Conservation (phyloP, 169 alveolate species). For the Plasmodium billcollinsi region DNA sequence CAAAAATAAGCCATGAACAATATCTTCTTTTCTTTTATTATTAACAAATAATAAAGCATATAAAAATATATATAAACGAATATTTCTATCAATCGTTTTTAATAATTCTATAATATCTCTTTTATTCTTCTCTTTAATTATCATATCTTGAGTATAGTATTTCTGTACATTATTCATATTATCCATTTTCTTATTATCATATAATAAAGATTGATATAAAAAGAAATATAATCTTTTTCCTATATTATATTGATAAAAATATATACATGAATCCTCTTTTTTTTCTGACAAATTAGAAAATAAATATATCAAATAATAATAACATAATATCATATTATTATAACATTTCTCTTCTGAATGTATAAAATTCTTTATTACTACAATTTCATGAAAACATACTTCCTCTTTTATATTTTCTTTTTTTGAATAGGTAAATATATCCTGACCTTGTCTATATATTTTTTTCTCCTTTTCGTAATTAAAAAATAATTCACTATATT, state of each 20-base stretch:
- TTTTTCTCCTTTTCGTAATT: conserved; percentile 29
- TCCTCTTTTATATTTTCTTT: too few species aligned
- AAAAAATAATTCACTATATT: conserved; percentile 44
- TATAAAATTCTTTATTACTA: conserved; percentile 13
- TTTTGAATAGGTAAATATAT: too few species aligned
- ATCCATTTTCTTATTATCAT: not conserved
- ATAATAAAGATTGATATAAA: conserved; percentile 55
- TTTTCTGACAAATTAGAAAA: conserved; percentile 36
- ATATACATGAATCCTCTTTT: conserved; percentile 61
- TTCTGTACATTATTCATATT: not conserved
- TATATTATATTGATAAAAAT: conserved; percentile 65
- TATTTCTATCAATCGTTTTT: conserved; percentile 52
- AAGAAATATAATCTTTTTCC: conserved; percentile 73
- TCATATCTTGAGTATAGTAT: not conserved
- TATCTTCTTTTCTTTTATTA: conserved; percentile 27
- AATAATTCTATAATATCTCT: conserved; percentile 24
- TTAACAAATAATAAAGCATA: conserved; percentile 58
- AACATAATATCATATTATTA: conserved; percentile 64
- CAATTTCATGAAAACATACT: too few species aligned
- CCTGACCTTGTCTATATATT: too few species aligned
- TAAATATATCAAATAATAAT: conserved; percentile 51
- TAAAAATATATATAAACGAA: conserved; percentile 69
- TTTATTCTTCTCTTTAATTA: conserved; percentile 14
- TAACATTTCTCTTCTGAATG: conserved; percentile 24
- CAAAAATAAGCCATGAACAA: conserved; percentile 44